These are phyloP conservation scores for Anthracocystis panici-leucophaei DNA, from an alignment of 1,284 basidiomycete genomes.

Conservation along the genomic window DNA sequence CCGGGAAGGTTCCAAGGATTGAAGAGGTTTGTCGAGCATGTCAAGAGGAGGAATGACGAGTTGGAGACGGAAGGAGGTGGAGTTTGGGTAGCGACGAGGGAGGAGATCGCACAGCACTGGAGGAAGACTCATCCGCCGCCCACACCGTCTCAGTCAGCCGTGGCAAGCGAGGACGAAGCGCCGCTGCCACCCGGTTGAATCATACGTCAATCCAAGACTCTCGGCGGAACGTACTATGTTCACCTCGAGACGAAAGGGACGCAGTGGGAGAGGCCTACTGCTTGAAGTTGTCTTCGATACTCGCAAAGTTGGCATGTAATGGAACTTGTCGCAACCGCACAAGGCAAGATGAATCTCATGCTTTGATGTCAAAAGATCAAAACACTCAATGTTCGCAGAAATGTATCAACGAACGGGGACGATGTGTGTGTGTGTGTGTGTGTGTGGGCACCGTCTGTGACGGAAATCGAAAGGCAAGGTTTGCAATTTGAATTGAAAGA, in stretches of 20 bases:
- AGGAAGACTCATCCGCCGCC: constrained; percentile 64
- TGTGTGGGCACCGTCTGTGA: background rate
- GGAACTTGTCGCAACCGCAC: too few relatives aligned
- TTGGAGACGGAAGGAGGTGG: constrained; percentile 33
- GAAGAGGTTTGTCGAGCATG: constrained; percentile 70
- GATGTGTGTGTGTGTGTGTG: too few relatives aligned
- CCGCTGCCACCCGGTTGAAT: constrained; percentile 38
- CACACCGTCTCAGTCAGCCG: too few relatives aligned
- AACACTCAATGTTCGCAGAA: background rate
- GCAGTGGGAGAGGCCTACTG: constrained; percentile 46
- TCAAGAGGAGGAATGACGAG: constrained; percentile 58
- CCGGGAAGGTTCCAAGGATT: constrained; percentile 70
- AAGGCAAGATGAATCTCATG: too few relatives aligned
- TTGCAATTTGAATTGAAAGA: background rate
- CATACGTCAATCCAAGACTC: constrained; percentile 18
- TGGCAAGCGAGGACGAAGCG: constrained; percentile 31
- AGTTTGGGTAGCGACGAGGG: constrained; percentile 71
- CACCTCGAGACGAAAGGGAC: constrained; percentile 40
- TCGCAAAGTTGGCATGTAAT: too few relatives aligned
- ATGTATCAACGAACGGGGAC: background rate
- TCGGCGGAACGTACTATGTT: constrained; percentile 39
- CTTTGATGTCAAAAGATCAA: too few relatives aligned
- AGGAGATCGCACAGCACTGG: constrained; percentile 71
- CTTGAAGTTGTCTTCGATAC: too few relatives aligned
- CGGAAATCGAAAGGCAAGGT: background rate